Conservation (phyloP, 2,329 filamentous ascomycete genomes). For the Aspergillus novoparasiticus region DNA sequence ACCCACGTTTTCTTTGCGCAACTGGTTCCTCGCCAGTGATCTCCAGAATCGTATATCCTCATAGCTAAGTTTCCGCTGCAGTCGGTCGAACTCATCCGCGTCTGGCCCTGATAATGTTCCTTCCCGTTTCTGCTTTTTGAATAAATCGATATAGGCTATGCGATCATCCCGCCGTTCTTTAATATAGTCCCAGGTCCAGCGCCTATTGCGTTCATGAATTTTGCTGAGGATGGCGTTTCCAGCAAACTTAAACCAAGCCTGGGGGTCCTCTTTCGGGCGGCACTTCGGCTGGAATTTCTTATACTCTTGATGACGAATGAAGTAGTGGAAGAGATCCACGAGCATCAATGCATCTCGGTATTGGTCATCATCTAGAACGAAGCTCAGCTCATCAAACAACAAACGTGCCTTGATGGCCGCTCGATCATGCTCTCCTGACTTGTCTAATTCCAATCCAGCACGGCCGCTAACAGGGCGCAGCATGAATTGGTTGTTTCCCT, state of each 20-base stretch:
- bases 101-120: slow-evolving; percentile 70
- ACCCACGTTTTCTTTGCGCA: slow-evolving; percentile 91
- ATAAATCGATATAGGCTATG: slow-evolving; percentile 84
- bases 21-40: slow-evolving; percentile 87
- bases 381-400: slow-evolving; percentile 94
- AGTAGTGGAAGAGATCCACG: slow-evolving; percentile 97
- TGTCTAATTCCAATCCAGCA: slow-evolving; percentile 92
- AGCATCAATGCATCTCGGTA: slow-evolving; percentile 98
- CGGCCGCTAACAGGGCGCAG: slow-evolving; percentile 93
- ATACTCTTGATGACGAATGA: slow-evolving; percentile 96
- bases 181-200: slow-evolving; percentile 97
- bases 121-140: slow-evolving; percentile 89
- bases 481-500: slow-evolving; percentile 86
- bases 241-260: slow-evolving; percentile 90
- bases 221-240: slow-evolving; percentile 86
- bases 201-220: slow-evolving; percentile 89
- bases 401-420: slow-evolving; percentile 89
- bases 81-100: slow-evolving; percentile 67
- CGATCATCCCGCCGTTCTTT: slow-evolving; percentile 89
- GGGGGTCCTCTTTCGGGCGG: slow-evolving; percentile 82
- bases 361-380: slow-evolving; percentile 96
- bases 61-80: slow-evolving; percentile 88
- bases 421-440: slow-evolving; percentile 75
- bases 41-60: slow-evolving; percentile 98
- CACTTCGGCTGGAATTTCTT: slow-evolving; percentile 87